phyloP scores from a whole-genome alignment of 306 rosid species.

The Casuarina equisetifolia region DNA sequence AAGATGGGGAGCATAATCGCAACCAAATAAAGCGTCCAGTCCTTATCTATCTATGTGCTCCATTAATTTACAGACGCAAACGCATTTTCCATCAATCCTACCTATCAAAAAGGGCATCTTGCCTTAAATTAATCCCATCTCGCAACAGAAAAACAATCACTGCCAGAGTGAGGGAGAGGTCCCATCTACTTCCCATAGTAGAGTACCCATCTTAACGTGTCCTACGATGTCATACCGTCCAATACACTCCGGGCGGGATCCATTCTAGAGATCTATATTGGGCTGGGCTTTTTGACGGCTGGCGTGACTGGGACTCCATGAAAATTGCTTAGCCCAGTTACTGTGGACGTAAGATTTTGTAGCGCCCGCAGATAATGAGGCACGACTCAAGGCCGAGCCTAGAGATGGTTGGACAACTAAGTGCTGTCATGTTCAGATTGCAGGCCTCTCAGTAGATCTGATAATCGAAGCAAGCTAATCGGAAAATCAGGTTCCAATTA shows the following conservation, averaged over 20 bases:
- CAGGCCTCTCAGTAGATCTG: not conserved
- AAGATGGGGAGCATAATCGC: not conserved
- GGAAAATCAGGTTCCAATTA: not conserved
- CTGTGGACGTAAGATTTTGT: too few species aligned
- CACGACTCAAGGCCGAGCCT: too few species aligned
- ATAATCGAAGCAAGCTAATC: not conserved
- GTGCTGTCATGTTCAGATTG: not conserved
- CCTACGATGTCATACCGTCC: too few species aligned
- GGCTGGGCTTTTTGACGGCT: not conserved
- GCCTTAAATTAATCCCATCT: not conserved
- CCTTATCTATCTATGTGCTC: slow-evolving; percentile 2
- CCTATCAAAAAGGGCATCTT: not conserved
- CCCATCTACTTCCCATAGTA: not conserved
- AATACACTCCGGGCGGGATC: too few species aligned
- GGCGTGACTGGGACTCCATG: not conserved
- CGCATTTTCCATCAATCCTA: not conserved
- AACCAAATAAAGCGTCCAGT: slow-evolving; percentile 5
- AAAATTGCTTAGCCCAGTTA: not conserved
- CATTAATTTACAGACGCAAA: not conserved
- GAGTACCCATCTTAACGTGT: not conserved
- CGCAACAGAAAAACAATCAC: not conserved
- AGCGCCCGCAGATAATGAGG: too few species aligned
- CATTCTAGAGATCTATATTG: not conserved
- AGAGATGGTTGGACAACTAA: too few species aligned
- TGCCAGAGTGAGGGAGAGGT: not conserved